Percentiles rank a stretch among this genome's conserved stretches.
phyloP scores from a whole-genome alignment of 352 stramenopile species.

The Phytophthora cactorum region DNA sequence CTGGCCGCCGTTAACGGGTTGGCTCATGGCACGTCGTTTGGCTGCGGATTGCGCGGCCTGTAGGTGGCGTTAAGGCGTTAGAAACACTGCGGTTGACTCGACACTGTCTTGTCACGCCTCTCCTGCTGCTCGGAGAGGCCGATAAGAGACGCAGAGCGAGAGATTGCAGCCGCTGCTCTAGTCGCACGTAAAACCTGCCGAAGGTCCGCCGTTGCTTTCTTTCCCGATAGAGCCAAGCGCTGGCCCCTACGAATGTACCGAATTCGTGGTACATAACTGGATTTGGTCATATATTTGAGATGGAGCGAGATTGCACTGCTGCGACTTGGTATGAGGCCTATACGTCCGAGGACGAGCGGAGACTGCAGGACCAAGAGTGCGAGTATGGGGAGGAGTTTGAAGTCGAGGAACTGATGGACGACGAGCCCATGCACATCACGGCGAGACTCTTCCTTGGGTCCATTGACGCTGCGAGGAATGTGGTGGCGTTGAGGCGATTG shows the following conservation, averaged over 20 bases:
- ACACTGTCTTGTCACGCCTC: conserved; percentile 6
- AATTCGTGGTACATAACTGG: neutral
- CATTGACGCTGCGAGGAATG: conserved; percentile 71
- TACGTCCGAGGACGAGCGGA: conserved; percentile 12
- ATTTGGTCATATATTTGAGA: neutral
- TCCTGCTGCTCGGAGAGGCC: conserved; percentile 2
- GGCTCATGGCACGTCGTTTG: conserved; percentile 29
- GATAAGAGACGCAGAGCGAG: neutral
- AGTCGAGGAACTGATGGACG: conserved; percentile 62
- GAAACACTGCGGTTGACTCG: conserved; percentile 11
- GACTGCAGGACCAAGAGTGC: conserved; percentile 5
- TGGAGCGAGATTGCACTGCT: conserved; percentile 11
- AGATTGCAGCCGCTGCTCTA: conserved; percentile 12
- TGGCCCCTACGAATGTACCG: conserved; percentile 5
- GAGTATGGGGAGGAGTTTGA: conserved; percentile 56
- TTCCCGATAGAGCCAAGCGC: conserved; percentile 19
- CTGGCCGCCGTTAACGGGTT: conserved; percentile 27
- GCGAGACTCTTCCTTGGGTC: conserved; percentile 63
- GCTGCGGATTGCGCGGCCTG: conserved; percentile 7
- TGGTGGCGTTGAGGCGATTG: conserved; percentile 32
- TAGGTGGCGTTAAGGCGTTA: conserved; percentile 1
- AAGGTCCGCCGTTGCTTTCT: conserved; percentile 32
- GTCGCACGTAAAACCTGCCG: conserved; percentile 16
- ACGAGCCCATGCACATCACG: conserved; percentile 61
- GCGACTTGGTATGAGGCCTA: conserved; percentile 23